Conservation (phyloP, 176 grass and related monocot species). For the Oryza officinalis region DNA sequence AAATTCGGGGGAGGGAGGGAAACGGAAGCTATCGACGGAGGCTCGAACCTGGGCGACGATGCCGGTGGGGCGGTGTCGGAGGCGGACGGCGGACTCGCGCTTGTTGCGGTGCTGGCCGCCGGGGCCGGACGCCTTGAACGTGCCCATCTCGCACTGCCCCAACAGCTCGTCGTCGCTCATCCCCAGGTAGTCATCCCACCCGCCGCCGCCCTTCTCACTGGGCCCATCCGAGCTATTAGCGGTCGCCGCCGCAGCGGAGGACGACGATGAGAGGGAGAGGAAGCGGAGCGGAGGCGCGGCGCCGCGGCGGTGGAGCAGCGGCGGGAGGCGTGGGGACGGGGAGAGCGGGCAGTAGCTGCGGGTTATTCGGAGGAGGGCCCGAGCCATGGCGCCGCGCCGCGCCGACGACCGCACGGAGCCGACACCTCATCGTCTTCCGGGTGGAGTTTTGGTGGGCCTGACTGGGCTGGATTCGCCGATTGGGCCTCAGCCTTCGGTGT, state of each 20-base stretch:
- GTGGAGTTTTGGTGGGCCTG: neutral
- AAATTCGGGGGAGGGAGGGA: neutral
- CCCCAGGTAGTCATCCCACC: constrained; percentile 45
- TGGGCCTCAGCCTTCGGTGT: neutral
- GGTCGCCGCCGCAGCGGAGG: constrained; percentile 27
- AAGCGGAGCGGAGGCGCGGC: constrained; percentile 9
- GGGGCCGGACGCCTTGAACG: constrained; percentile 85
- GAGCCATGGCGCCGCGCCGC: constrained; percentile 41
- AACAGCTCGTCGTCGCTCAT: constrained; percentile 79
- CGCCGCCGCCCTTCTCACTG: neutral
- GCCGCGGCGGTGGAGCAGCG: constrained; percentile 16
- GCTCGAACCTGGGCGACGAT: constrained; percentile 69
- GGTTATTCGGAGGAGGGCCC: constrained; percentile 49
- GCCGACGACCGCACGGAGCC: neutral
- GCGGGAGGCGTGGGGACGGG: neutral
- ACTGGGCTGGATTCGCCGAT: neutral
- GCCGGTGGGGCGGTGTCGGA: constrained; percentile 84
- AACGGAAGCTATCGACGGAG: neutral
- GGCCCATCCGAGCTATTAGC: constrained; percentile 32
- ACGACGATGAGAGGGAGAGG: constrained; percentile 15
- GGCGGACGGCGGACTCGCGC: constrained; percentile 81
- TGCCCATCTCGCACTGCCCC: constrained; percentile 84
- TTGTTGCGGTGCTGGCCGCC: constrained; percentile 99
- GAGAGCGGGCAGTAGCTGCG: constrained; percentile 37
- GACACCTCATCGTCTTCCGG: neutral